Conservation (phyloP, 768 basidiomycete species). For the Rhodotorula taiwanensis region DNA sequence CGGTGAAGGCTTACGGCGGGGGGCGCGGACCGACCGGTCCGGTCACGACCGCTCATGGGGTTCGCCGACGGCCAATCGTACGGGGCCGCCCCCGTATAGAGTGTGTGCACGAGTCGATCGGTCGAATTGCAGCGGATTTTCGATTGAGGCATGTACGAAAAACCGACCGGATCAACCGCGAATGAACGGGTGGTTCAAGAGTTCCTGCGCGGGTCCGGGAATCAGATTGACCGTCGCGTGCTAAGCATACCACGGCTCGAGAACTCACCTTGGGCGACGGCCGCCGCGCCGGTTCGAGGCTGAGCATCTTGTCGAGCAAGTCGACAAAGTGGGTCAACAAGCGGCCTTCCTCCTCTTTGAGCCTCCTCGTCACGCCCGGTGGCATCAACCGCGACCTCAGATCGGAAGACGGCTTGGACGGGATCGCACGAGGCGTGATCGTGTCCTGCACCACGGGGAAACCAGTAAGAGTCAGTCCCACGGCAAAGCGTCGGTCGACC, state of each 20-base stretch:
- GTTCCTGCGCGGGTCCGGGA: slow-evolving; percentile 13
- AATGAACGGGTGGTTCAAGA: slow-evolving; percentile 34
- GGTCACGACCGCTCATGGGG: too few relatives aligned
- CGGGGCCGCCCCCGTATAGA: too few relatives aligned
- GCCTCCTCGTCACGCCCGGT: slow-evolving; percentile 59
- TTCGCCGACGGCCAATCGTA: too few relatives aligned
- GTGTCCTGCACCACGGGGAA: slow-evolving; percentile 64
- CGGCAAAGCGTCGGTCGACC: neutral
- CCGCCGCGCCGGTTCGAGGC: slow-evolving; percentile 75
- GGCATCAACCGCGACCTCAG: slow-evolving; percentile 76
- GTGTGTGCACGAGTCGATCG: too few relatives aligned
- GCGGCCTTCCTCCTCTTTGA: slow-evolving; percentile 84
- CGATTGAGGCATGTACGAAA: too few relatives aligned
- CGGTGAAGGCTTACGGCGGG: too few relatives aligned
- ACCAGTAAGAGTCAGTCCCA: neutral
- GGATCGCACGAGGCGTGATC: slow-evolving; percentile 67
- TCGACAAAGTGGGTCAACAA: slow-evolving; percentile 74
- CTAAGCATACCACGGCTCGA: too few relatives aligned
- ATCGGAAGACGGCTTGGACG: slow-evolving; percentile 71
- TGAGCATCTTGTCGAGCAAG: slow-evolving; percentile 80
- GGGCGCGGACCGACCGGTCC: too few relatives aligned
- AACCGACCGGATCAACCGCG: slow-evolving; percentile 2
- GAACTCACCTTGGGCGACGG: slow-evolving; percentile 64
- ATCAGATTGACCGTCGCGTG: neutral
- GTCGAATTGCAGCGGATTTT: too few relatives aligned